These are phyloP conservation scores for Flaveria ramosissima DNA, from an alignment of 129 eudicot genomes.

Conservation along the genomic window DNA sequence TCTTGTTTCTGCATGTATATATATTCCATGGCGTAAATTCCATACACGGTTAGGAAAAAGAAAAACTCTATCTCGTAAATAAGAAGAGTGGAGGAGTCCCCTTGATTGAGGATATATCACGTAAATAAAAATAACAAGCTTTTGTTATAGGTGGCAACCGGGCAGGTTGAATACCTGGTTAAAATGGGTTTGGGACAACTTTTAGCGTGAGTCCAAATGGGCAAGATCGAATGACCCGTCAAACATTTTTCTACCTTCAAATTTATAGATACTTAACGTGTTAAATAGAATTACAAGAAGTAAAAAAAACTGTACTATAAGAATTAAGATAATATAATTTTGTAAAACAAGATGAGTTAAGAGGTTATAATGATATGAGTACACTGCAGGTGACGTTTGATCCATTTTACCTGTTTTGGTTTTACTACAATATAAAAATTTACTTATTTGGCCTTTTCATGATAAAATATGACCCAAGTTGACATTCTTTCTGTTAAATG, in stretches of 20 bases:
- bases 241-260: not conserved
- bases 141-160: not conserved
- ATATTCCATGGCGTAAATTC: not conserved
- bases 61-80: not conserved
- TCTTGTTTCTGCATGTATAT: not conserved
- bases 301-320: not conserved
- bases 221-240: not conserved
- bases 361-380: not conserved
- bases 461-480: not conserved
- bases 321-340: not conserved
- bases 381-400: not conserved
- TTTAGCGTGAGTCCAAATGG: not conserved
- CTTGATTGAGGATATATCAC: not conserved
- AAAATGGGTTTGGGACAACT: not conserved
- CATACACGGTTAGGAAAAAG: not conserved
- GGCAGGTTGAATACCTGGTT: not conserved
- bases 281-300: not conserved
- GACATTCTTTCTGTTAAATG: not conserved
- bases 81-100: not conserved
- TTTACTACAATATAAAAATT: not conserved
- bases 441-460: not conserved
- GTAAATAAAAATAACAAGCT: not conserved
- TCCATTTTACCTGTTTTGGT: not conserved
- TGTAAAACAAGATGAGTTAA: not conserved
- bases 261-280: not conserved